These are phyloP conservation scores for Chimonanthus praecox DNA, from an alignment of 164 flowering plant genomes.

Conservation along the genomic window DNA sequence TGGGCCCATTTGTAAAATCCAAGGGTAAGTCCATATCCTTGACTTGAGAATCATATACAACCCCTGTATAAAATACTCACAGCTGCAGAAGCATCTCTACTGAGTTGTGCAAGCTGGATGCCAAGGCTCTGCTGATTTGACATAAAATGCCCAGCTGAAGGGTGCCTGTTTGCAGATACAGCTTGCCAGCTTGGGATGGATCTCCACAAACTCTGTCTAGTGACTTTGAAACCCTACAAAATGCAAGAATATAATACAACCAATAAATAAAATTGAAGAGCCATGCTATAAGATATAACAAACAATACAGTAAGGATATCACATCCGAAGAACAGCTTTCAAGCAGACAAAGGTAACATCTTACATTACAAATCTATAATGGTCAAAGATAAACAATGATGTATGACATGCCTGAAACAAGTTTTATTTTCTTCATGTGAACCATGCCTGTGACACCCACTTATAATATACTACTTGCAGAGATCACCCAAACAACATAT, in stretches of 20 bases:
- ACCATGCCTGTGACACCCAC: no score
- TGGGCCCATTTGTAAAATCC: neutral
- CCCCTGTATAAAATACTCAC: constrained; percentile 36
- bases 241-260: neutral
- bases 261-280: neutral
- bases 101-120: constrained; percentile 88
- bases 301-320: no score
- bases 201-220: constrained; percentile 77
- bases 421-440: no score
- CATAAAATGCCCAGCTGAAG: constrained; percentile 66
- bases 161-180: constrained; percentile 59
- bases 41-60: neutral
- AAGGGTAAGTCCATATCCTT: no score
- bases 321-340: no score
- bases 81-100: constrained; percentile 99
- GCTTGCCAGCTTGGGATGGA: constrained; percentile 74
- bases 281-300: neutral
- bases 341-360: no score
- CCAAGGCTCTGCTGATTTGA: constrained; percentile 85
- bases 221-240: constrained; percentile 74
- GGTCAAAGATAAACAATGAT: no score
- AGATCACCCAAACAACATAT: no score
- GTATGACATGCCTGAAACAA: no score
- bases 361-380: no score
- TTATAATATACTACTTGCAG: no score